Conservation (phyloP, 192 early-diverging fungal species). For the Podila horticola region DNA sequence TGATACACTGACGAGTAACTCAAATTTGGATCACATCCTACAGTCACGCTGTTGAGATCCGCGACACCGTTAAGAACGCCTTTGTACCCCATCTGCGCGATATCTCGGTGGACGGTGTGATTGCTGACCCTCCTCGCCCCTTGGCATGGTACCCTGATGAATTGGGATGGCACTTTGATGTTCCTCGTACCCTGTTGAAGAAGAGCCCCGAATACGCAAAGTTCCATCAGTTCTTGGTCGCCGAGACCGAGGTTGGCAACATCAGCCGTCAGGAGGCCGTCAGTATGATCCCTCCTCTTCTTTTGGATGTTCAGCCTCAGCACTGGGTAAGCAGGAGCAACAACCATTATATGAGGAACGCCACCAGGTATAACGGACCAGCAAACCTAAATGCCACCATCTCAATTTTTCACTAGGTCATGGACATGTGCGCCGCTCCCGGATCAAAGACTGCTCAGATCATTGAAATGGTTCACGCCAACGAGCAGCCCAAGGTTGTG, state of each 20-base stretch:
- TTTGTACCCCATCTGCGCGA: conserved; percentile 59
- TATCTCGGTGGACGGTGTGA: conserved; percentile 76
- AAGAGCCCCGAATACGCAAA: conserved; percentile 78
- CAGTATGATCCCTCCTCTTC: conserved; percentile 96
- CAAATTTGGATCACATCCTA: neutral
- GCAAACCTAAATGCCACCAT: neutral
- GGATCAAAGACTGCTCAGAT: conserved; percentile 98
- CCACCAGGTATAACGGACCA: neutral
- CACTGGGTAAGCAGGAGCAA: conserved; percentile 69
- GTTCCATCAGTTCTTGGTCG: conserved; percentile 95
- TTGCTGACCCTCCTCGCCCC: conserved; percentile 78
- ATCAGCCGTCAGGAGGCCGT: conserved; percentile 96
- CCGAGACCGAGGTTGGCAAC: conserved; percentile 99
- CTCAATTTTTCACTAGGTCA: conserved; percentile 32
- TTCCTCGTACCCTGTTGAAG: conserved; percentile 79
- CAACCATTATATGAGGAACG: neutral
- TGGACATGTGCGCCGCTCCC: conserved; percentile 98
- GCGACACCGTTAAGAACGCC: conserved; percentile 73
- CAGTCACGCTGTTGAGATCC: conserved; percentile 75
- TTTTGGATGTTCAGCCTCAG: conserved; percentile 89
- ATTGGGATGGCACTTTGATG: conserved; percentile 88
- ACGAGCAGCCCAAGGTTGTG: conserved; percentile 59
- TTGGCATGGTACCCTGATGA: conserved; percentile 94
- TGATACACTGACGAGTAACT: neutral
- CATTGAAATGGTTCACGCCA: conserved; percentile 80